phyloP scores from a whole-genome alignment of 2,329 filamentous ascomycete genomes.

The Ophidiomyces ophidiicola region DNA sequence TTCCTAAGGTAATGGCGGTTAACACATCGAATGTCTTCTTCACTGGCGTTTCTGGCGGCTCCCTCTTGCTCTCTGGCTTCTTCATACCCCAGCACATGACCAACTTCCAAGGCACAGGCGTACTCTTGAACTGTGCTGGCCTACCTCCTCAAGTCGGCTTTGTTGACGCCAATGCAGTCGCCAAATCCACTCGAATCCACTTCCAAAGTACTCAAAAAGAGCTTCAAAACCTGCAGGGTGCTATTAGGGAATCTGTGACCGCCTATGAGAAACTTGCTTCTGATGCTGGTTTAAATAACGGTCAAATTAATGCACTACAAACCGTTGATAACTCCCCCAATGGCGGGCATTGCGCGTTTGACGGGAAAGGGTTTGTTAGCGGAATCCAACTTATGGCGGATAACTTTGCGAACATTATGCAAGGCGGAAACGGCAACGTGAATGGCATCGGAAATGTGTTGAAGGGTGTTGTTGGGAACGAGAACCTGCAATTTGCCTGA shows the following conservation, averaged over 20 bases:
- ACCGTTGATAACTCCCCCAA: constrained; percentile 4
- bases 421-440: constrained; percentile 5
- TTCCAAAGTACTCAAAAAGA: constrained; percentile 4
- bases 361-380: constrained; percentile 4
- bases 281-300: constrained; percentile 2
- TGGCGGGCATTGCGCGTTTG: constrained; percentile 5
- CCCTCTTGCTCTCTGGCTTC: constrained; percentile 1
- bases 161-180: constrained; percentile 1
- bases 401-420: constrained; percentile 7
- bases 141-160: constrained; percentile 1
- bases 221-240: constrained; percentile 1
- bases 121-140: constrained; percentile 2
- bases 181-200: constrained; percentile 1
- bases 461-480: constrained; percentile 5
- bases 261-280: neutral
- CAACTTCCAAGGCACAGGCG: constrained; percentile 2
- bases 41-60: constrained; percentile 3
- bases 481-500: constrained; percentile 3
- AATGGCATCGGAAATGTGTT: constrained; percentile 4
- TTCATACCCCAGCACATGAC: constrained; percentile 3
- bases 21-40: constrained; percentile 4
- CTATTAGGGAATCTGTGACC: neutral
- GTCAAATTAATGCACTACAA: constrained; percentile 1
- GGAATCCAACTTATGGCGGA: constrained; percentile 4
- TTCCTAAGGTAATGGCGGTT: neutral